Evolutionary conservation across 306 rosid genomes (phyloP), one percentile per base, ranked within the genome.

Genomic region (Sesbania bispinosa): DNA sequence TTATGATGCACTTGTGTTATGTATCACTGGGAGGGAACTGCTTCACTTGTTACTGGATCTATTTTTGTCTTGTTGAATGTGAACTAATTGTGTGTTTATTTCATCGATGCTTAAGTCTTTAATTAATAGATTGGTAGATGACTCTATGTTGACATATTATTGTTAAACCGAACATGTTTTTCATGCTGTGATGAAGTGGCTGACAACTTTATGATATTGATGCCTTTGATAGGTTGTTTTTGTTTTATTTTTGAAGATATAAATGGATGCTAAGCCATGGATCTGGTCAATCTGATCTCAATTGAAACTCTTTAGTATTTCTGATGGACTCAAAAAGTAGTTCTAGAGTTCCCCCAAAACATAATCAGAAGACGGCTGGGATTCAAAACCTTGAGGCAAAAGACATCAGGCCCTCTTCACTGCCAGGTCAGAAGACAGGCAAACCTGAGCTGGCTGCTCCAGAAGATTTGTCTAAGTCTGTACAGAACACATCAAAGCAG

Each of bases 301-400:
- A 69, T 30, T 74, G 67, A 72, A 58, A 69, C 47, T 23, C 48
- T 54, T 46, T 62, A 36, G 78, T 32, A 46, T 73, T 68, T 74
- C 55, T 73, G 76, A 93, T 93, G 96, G 98, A 92, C 77, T 84
- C 98, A 9, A 88, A 80, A 84, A 63, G 73, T 52, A 83, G 81
- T 82, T 29, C 80, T 11, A 87, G 83, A 79, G 83, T 78, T 60
- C 75, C 81, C 50, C 74, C 85, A 0, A 93, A 85, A 52, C 87
- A 46, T 62, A 90, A 79, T 54, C 88, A 65, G 69, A 86, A 77
- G 74, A 62, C 79, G 0, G 57, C 84, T 47, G 87, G 77, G 79
- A 80, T 75, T 64, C 89, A 79, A 75, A 80, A 62, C 19, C 36
- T 62, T 30, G 90, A 82, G 54, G 81, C 66, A 20, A 85, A 86